phyloP scores from a whole-genome alignment of 306 rosid genomes.

The Arachis stenosperma region DNA sequence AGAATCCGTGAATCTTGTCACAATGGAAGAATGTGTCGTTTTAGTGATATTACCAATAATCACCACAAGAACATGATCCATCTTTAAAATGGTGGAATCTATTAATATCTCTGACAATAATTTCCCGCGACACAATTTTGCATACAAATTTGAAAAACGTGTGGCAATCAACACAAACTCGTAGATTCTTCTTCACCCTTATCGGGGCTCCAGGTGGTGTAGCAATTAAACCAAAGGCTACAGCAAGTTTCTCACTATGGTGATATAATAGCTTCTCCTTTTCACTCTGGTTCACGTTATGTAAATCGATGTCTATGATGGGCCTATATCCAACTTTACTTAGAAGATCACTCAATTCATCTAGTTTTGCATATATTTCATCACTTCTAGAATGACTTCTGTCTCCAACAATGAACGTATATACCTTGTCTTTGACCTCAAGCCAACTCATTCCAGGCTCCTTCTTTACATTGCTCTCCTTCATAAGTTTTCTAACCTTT shows the following conservation, averaged over 20 bases:
- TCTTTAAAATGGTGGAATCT: constrained; percentile 89
- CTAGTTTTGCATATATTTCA: constrained; percentile 81
- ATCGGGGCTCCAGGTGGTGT: constrained; percentile 71
- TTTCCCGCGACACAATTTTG: constrained; percentile 72
- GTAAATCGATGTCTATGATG: constrained; percentile 73
- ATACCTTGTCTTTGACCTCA: constrained; percentile 74
- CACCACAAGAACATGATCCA: constrained; percentile 90
- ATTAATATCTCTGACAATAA: constrained; percentile 76
- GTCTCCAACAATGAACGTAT: constrained; percentile 81
- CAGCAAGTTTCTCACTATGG: constrained; percentile 94
- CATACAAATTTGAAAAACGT: constrained; percentile 69
- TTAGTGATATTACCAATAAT: constrained; percentile 69
- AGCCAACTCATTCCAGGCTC: constrained; percentile 98
- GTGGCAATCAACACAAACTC: constrained; percentile 87
- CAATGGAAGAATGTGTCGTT: constrained; percentile 23
- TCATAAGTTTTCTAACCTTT: constrained; percentile 73
- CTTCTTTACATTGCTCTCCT: constrained; percentile 73
- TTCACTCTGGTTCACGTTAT: constrained; percentile 69
- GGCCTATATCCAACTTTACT: constrained; percentile 81
- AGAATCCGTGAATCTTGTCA: constrained; percentile 3
- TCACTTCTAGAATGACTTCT: constrained; percentile 69
- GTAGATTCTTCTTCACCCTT: constrained; percentile 85
- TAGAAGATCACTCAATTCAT: constrained; percentile 59
- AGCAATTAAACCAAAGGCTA: constrained; percentile 81
- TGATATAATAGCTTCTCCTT: constrained; percentile 65